phyloP scores from a whole-genome alignment of 202 grass and related monocot genomes.

The Cymbopogon flexuosus region DNA sequence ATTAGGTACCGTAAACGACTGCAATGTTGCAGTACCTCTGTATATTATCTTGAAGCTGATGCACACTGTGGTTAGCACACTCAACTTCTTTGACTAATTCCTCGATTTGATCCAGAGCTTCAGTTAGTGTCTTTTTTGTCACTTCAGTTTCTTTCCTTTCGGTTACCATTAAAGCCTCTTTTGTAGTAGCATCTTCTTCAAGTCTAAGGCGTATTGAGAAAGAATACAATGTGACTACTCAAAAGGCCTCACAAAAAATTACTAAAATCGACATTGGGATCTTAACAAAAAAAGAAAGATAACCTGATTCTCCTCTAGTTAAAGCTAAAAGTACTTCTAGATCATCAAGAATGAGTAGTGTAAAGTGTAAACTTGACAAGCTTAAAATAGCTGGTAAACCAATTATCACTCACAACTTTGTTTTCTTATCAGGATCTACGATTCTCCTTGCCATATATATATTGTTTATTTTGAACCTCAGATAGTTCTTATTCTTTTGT shows the following conservation, averaged over 20 bases:
- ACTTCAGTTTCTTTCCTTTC: constrained; percentile 65
- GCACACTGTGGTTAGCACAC: constrained; percentile 50
- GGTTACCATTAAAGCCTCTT: constrained; percentile 50
- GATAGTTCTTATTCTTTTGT: constrained; percentile 25
- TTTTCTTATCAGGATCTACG: neutral
- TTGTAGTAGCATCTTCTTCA: constrained; percentile 41
- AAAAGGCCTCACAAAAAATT: neutral
- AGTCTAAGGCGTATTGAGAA: constrained; percentile 39
- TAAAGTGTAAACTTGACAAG: constrained; percentile 7
- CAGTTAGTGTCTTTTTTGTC: constrained; percentile 49
- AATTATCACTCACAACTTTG: constrained; percentile 13
- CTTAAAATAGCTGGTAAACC: neutral
- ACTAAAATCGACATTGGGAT: neutral
- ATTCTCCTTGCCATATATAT: constrained; percentile 11
- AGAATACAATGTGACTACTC: neutral
- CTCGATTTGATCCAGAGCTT: constrained; percentile 67
- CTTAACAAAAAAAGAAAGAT: neutral
- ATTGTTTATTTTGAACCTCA: neutral
- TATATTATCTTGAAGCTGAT: constrained; percentile 52
- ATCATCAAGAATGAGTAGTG: constrained; percentile 12
- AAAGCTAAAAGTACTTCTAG: constrained; percentile 2
- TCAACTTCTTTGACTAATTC: constrained; percentile 72
- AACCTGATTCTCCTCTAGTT: neutral
- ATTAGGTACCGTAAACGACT: constrained; percentile 30
- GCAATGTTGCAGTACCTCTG: constrained; percentile 41